Percentiles rank a stretch among this genome's conserved stretches.
Evolutionary conservation across 2,329 filamentous ascomycete species (phyloP).

Genomic region (Cladosporium sp.): DNA sequence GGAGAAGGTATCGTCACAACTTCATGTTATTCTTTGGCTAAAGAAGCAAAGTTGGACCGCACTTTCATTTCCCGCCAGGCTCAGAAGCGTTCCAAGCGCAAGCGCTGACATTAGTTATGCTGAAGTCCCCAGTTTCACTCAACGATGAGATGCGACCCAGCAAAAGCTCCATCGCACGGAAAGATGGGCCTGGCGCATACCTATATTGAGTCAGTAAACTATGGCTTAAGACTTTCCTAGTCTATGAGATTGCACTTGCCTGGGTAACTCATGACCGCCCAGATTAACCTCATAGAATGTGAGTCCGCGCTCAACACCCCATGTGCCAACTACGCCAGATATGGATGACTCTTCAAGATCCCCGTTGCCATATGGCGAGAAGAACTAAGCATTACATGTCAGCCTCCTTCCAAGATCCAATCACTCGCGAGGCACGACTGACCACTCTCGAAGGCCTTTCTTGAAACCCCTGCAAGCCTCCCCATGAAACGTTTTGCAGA

Average conservation of each 20-base stretch:
- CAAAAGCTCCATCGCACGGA: slow-evolving; percentile 39
- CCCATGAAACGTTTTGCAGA: slow-evolving; percentile 52
- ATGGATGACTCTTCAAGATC: slow-evolving; percentile 35
- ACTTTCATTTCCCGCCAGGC: too few species aligned
- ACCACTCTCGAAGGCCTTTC: slow-evolving; percentile 33
- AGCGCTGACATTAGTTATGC: too few species aligned
- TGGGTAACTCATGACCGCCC: slow-evolving; percentile 41
- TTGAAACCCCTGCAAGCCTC: slow-evolving; percentile 44
- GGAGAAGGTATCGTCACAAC: too few species aligned
- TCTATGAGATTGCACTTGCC: background rate
- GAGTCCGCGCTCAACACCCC: slow-evolving; percentile 40
- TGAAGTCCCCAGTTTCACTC: too few species aligned
- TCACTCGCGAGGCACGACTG: background rate
- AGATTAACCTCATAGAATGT: slow-evolving; percentile 41
- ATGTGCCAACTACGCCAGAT: slow-evolving; percentile 38
- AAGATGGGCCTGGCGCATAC: slow-evolving; percentile 40
- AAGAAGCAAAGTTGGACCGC: too few species aligned
- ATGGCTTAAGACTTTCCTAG: too few species aligned
- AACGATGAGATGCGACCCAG: slow-evolving; percentile 37
- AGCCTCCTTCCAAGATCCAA: background rate
- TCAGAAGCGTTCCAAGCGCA: too few species aligned
- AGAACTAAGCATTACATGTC: slow-evolving; percentile 26
- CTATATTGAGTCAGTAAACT: slow-evolving; percentile 23
- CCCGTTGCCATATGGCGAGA: slow-evolving; percentile 41
- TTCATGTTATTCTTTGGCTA: too few species aligned